Conservation (phyloP, 2,329 filamentous ascomycete species). For the Aspergillus pseudoglaucus region DNA sequence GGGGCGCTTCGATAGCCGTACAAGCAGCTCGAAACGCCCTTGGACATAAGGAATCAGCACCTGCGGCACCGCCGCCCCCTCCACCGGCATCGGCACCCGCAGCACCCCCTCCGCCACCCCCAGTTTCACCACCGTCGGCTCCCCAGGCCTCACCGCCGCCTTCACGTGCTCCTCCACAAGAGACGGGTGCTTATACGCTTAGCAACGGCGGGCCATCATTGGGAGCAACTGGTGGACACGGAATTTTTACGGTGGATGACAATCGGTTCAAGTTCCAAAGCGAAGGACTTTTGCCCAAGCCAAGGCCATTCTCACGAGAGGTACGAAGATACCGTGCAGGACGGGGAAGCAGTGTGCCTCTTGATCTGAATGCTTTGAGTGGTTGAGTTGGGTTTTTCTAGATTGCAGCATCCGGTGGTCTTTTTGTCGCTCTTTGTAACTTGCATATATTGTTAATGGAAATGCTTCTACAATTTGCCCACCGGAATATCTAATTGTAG, state of each 20-base stretch:
- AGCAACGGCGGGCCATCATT: conserved; percentile 50
- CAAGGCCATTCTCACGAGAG: conserved; percentile 69
- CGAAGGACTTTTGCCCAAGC: conserved; percentile 75
- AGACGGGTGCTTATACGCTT: conserved; percentile 70
- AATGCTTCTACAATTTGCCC: background rate
- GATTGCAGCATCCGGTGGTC: background rate
- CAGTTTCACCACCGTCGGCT: conserved; percentile 31
- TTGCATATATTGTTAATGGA: conserved; percentile 18
- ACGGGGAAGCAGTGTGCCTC: conserved; percentile 84
- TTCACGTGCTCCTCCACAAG: conserved; percentile 48
- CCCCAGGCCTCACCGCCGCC: conserved; percentile 36
- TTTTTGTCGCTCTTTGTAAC: conserved; percentile 2
- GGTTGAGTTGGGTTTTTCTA: conserved; percentile 13
- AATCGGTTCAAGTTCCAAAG: conserved; percentile 79
- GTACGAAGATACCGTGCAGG: conserved; percentile 80
- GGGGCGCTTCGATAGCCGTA: conserved; percentile 47
- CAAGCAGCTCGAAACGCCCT: conserved; percentile 56
- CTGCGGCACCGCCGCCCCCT: conserved; percentile 38
- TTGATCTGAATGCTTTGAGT: conserved; percentile 59
- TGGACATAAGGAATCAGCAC: conserved; percentile 37
- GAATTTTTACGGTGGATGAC: conserved; percentile 61
- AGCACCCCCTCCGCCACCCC: conserved; percentile 41
- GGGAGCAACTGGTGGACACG: conserved; percentile 19
- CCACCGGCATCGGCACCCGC: conserved; percentile 30
- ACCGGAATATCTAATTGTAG: background rate